A percentile compares a stretch with the other conserved stretches of the same genome.
Evolutionary conservation across 306 rosid species (phyloP).

Genomic region (Nissolia schottii): DNA sequence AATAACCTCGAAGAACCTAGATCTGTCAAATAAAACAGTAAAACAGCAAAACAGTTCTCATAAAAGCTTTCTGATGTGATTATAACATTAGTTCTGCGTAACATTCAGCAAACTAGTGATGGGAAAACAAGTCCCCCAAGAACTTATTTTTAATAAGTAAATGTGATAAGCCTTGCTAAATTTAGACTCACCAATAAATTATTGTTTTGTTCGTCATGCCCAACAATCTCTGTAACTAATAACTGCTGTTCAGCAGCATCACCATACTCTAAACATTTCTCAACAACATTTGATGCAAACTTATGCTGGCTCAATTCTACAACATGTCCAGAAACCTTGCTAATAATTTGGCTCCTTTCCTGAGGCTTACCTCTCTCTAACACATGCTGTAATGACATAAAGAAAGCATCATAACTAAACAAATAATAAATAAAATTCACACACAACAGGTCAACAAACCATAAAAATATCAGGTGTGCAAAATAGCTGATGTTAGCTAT

Average conservation of each 20-base stretch:
- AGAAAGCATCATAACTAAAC: neutral
- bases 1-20: neutral
- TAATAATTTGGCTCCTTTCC: slow-evolving; percentile 66
- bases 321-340: slow-evolving; percentile 59
- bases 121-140: neutral
- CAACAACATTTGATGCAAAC: slow-evolving; percentile 88
- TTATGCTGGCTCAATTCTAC: slow-evolving; percentile 72
- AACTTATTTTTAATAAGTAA: too few relatives aligned
- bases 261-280: slow-evolving; percentile 84
- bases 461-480: neutral
- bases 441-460: neutral
- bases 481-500: neutral
- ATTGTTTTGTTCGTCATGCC: slow-evolving; percentile 57
- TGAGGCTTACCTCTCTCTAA: slow-evolving; percentile 66
- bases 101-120: neutral
- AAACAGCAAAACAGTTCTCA: too few relatives aligned
- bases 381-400: slow-evolving; percentile 59
- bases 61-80: neutral
- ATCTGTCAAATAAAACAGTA: neutral
- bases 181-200: slow-evolving; percentile 57
- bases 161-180: neutral
- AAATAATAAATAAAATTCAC: neutral
- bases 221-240: slow-evolving; percentile 72
- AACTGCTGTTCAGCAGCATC: slow-evolving; percentile 54
- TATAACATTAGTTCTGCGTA: neutral